Percentiles rank a stretch among this genome's conserved stretches.
These are phyloP conservation scores for Cichorium intybus DNA, from an alignment of 140 eudicot species.

Conservation along the genomic window DNA sequence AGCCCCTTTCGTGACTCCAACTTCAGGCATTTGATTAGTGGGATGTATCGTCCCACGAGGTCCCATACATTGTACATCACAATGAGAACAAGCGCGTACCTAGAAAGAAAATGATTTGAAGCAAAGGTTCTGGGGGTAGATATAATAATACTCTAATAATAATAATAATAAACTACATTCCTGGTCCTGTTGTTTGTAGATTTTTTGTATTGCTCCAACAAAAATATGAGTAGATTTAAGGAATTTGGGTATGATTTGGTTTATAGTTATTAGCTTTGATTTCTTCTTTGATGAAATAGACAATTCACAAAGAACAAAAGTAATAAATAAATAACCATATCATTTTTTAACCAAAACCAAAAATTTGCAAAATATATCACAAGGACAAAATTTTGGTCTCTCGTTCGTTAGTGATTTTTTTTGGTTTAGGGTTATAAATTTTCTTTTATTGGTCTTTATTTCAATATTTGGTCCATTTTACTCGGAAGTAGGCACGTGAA, in stretches of 20 bases:
- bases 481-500: too few relatives aligned
- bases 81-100: conserved; percentile 59
- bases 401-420: too few relatives aligned
- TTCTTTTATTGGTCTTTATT: neutral
- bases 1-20: conserved; percentile 58
- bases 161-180: neutral
- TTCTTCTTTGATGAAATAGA: too few relatives aligned
- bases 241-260: neutral
- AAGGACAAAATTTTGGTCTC: neutral
- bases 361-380: neutral
- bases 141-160: neutral
- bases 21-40: conserved; percentile 44
- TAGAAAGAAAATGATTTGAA: conserved; percentile 12
- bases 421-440: neutral
- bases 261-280: too few relatives aligned
- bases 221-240: neutral
- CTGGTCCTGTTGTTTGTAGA: too few relatives aligned
- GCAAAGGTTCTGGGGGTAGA: neutral
- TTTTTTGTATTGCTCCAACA: too few relatives aligned
- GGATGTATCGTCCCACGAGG: conserved; percentile 54
- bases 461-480: neutral
- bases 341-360: neutral
- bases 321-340: too few relatives aligned
- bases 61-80: conserved; percentile 70
- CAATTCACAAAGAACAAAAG: too few relatives aligned